These are phyloP conservation scores for Phtheirospermum japonicum DNA, from an alignment of 257 asterid species.

Conservation along the genomic window DNA sequence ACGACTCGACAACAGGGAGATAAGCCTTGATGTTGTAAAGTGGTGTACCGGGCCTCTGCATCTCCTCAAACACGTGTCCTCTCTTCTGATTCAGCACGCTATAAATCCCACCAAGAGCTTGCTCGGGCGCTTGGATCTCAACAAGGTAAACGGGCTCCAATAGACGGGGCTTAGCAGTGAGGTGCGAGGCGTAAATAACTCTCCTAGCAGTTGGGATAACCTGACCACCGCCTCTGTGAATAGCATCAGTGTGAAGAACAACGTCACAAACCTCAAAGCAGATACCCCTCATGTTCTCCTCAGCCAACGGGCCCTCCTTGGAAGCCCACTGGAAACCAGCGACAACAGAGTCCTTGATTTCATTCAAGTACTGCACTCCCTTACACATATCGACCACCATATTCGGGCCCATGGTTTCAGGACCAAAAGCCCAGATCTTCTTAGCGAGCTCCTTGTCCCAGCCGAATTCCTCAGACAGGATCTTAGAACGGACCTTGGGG, in stretches of 20 bases:
- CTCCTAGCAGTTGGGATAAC: slow-evolving; percentile 10
- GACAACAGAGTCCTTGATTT: slow-evolving; percentile 8
- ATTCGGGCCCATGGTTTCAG: slow-evolving; percentile 10
- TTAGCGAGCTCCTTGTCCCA: slow-evolving; percentile 17
- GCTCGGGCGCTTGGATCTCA: slow-evolving; percentile 3
- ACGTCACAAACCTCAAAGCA: slow-evolving; percentile 12
- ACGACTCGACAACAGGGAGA: slow-evolving; percentile 3
- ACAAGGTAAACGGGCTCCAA: slow-evolving; percentile 9
- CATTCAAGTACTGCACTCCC: slow-evolving; percentile 15
- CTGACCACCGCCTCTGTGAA: slow-evolving; percentile 10
- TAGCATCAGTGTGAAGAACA: slow-evolving; percentile 4
- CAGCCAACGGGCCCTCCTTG: slow-evolving; percentile 13
- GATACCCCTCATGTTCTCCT: slow-evolving; percentile 7
- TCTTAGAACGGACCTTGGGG: slow-evolving; percentile 4
- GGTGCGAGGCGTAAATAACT: slow-evolving; percentile 1
- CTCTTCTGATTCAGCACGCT: slow-evolving; percentile 11
- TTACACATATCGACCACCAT: slow-evolving; percentile 13
- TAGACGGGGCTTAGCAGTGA: slow-evolving; percentile 10
- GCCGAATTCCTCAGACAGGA: background rate
- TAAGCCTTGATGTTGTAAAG: slow-evolving; percentile 10
- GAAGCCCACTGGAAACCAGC: slow-evolving; percentile 15
- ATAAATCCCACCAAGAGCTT: slow-evolving; percentile 2
- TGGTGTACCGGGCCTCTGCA: slow-evolving; percentile 6
- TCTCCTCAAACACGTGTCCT: slow-evolving; percentile 10
- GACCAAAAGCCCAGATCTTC: slow-evolving; percentile 7